These are phyloP conservation scores for Ampelocalamus luodianensis DNA, from an alignment of 176 grass and related monocot species.

Conservation along the genomic window DNA sequence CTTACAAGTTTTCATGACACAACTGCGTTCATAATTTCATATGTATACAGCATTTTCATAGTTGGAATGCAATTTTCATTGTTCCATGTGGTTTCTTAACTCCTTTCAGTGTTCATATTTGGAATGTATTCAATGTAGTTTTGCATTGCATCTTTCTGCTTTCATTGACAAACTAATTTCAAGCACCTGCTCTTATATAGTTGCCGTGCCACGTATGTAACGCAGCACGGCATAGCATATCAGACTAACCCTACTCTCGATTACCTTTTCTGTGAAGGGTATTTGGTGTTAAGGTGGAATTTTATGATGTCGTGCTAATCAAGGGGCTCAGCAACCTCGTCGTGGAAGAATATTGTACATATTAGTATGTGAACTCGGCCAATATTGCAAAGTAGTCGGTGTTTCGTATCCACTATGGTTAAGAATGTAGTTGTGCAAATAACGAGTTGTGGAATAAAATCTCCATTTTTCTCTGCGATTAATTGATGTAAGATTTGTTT, in stretches of 20 bases:
- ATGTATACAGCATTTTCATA: not conserved
- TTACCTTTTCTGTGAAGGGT: slow-evolving; percentile 32
- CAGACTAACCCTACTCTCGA: slow-evolving; percentile 5
- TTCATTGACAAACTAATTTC: not conserved
- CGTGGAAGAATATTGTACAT: slow-evolving; percentile 53
- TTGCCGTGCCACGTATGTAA: not conserved
- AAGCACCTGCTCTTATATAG: not conserved
- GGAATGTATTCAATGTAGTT: too few species aligned
- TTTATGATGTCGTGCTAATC: slow-evolving; percentile 34
- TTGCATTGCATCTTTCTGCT: not conserved
- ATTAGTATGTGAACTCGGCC: slow-evolving; percentile 49
- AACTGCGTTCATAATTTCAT: not conserved
- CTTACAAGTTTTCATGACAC: not conserved
- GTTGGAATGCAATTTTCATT: not conserved
- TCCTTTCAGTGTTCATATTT: not conserved
- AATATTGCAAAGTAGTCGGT: slow-evolving; percentile 37
- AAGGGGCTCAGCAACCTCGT: slow-evolving; percentile 3
- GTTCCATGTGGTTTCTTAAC: not conserved
- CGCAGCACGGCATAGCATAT: not conserved
- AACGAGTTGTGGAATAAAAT: slow-evolving; percentile 58
- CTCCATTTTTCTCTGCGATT: slow-evolving; percentile 43
- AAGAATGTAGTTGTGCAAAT: slow-evolving; percentile 62
- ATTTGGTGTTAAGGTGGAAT: slow-evolving; percentile 10
- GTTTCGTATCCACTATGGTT: slow-evolving; percentile 40
- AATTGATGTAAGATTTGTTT: slow-evolving; percentile 28